Conservation (phyloP, 1,139 yeast genomes). For the Blastobotrys niveus region DNA sequence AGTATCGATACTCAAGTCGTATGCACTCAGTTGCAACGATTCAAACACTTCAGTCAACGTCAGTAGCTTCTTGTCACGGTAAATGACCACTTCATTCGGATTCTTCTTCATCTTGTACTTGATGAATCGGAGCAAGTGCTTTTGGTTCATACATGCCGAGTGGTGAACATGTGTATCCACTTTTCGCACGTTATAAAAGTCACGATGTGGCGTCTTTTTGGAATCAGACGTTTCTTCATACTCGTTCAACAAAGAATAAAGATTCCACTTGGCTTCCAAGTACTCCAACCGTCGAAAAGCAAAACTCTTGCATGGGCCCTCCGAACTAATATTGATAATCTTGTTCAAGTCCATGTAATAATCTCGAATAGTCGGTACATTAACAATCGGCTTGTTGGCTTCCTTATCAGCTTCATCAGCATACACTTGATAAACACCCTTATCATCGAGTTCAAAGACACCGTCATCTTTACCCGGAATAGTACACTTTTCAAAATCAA, state of each 20-base stretch:
- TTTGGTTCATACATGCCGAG: slow-evolving; percentile 98
- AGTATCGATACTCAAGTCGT: slow-evolving; percentile 92
- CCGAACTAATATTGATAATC: slow-evolving; percentile 68
- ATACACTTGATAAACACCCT: slow-evolving; percentile 65
- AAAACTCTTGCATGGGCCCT: slow-evolving; percentile 96
- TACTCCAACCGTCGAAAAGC: slow-evolving; percentile 91
- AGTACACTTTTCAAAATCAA: slow-evolving; percentile 52
- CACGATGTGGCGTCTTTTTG: slow-evolving; percentile 84
- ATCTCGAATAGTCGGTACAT: slow-evolving; percentile 74
- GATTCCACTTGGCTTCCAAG: slow-evolving; percentile 93
- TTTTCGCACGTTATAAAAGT: slow-evolving; percentile 94
- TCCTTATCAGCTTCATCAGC: slow-evolving; percentile 34
- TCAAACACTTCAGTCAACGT: slow-evolving; percentile 83
- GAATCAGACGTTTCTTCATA: slow-evolving; percentile 89
- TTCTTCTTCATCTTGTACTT: slow-evolving; percentile 78
- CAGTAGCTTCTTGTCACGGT: slow-evolving; percentile 87
- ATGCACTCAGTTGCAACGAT: slow-evolving; percentile 84
- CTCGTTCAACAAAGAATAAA: slow-evolving; percentile 80
- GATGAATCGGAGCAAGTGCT: slow-evolving; percentile 88
- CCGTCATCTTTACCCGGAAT: slow-evolving; percentile 59
- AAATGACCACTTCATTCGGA: slow-evolving; percentile 85
- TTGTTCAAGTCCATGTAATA: slow-evolving; percentile 77
- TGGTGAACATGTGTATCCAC: slow-evolving; percentile 99
- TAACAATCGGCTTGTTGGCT: slow-evolving; percentile 40
- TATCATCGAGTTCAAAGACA: slow-evolving; percentile 49